Base-by-base conservation (phyloP, 2,329 filamentous ascomycete species). In the Leptographium procerum region DNA sequence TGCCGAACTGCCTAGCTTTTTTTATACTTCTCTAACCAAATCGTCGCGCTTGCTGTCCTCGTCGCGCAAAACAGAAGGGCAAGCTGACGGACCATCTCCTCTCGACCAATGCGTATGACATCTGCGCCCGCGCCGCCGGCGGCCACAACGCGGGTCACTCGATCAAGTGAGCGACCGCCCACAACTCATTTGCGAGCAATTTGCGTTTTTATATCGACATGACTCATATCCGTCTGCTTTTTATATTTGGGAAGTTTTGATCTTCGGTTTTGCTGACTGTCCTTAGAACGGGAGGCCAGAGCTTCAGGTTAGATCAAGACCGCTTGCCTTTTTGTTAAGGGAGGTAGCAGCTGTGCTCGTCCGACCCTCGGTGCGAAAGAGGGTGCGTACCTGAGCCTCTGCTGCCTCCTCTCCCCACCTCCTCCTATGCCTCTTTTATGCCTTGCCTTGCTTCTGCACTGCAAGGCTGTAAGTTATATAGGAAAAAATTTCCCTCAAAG, bases 121-220 rank as follows among this genome's bases (percentile, higher is more conserved):
- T 84, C 64, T 83, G 80, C 72, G 81, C 80, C 65, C 75, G 80
- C 64, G 79, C 79, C 57, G 77, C 80, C 64, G 81, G 81, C 58
- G 82, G 82, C 56, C 82, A 84, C 70, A 84, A 84, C 70, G 82
- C 81, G 13, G 78, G 78, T 31, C 77, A 80, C 64, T 80, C 77
- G 34, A 64, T 64, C 61, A 58, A 52, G 62, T 64, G 59, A 60
- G 61, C 48, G 51, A 14, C n/a, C 28, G 11, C 19, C 47, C 26
- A 11, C n/a, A 13, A 19, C 11, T 6, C 28, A 34, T 4, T 9
- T 50, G 6, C 29, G 14, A 14, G 24, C 26, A 10, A 6, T 19
- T 26, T 14, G 24, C 24, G 13, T n/a, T n/a, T n/a, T n/a, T n/a
- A 16, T 52, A 3, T 2, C 24, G 9, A 19, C 24, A 33, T n/a